Percentiles rank a stretch among this genome's conserved stretches.
phyloP scores from a whole-genome alignment of 1,284 basidiomycete species.

The Marasmius fiardii region DNA sequence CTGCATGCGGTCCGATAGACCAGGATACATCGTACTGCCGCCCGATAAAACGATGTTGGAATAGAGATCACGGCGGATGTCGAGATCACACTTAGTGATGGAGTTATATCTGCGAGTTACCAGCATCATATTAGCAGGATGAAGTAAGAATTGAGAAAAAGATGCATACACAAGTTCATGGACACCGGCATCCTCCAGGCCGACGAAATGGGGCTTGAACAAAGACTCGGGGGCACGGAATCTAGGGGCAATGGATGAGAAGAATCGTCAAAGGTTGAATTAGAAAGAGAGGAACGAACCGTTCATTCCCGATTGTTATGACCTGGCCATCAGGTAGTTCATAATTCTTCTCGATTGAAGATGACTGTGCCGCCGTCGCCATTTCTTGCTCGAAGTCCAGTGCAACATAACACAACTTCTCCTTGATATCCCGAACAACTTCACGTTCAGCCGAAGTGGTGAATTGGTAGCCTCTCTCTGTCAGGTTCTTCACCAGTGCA shows the following conservation, averaged over 20 bases:
- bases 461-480: constrained; percentile 2
- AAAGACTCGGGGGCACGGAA: constrained; percentile 83
- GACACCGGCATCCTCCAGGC: constrained; percentile 74
- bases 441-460: constrained; percentile 2
- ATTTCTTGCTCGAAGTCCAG: constrained; percentile 5
- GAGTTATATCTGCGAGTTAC: constrained; percentile 52
- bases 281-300: background rate
- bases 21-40: constrained; percentile 81
- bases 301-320: constrained; percentile 4
- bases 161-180: constrained; percentile 70
- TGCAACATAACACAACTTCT: constrained; percentile 7
- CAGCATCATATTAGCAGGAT: background rate
- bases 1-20: constrained; percentile 81
- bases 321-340: constrained; percentile 7
- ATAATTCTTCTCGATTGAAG: constrained; percentile 3
- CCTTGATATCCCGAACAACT: constrained; percentile 4
- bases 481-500: constrained; percentile 1
- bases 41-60: constrained; percentile 79
- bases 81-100: constrained; percentile 46
- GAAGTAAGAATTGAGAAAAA: too few relatives aligned
- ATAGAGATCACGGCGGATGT: constrained; percentile 69
- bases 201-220: constrained; percentile 79
- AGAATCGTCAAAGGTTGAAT: background rate
- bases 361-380: background rate
- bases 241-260: constrained; percentile 22